Percentiles rank a stretch among this genome's conserved stretches.
phyloP scores from a whole-genome alignment of 225 moss, liverwort and hornwort species.

The Sphagnum tenellum region DNA sequence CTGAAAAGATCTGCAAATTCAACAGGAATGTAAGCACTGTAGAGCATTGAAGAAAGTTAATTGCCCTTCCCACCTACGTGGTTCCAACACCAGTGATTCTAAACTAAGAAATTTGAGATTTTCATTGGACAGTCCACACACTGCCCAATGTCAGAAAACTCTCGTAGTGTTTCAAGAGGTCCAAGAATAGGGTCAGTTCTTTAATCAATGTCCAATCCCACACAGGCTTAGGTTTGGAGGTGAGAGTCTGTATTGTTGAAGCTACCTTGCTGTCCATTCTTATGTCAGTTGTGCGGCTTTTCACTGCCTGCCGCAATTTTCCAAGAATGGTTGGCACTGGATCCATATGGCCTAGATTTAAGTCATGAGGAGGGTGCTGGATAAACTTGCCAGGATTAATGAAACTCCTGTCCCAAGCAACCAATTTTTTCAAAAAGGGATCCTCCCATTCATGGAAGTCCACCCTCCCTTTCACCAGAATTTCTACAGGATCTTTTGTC shows the following conservation, averaged over 20 bases:
- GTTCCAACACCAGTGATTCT: too few relatives aligned
- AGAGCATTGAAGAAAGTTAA: too few relatives aligned
- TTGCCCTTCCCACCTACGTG: too few relatives aligned
- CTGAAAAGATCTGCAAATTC: too few relatives aligned
- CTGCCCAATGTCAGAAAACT: too few relatives aligned
- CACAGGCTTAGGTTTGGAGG: not conserved
- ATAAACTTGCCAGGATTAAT: constrained; percentile 27
- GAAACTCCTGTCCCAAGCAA: constrained; percentile 51
- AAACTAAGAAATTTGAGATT: too few relatives aligned
- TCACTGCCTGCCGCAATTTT: constrained; percentile 60
- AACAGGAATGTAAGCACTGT: too few relatives aligned
- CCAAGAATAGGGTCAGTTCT: too few relatives aligned
- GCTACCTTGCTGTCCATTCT: constrained; percentile 17
- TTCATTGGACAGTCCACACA: too few relatives aligned
- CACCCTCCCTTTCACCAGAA: not conserved
- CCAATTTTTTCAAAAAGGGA: constrained; percentile 45
- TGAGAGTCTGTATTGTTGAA: not conserved
- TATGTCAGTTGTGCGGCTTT: constrained; percentile 48
- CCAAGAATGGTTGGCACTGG: constrained; percentile 32
- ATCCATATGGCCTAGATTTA: not conserved
- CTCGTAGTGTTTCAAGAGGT: too few relatives aligned
- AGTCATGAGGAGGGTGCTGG: not conserved
- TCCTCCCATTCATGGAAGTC: constrained; percentile 64
- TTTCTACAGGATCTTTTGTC: not conserved
- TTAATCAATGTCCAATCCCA: too few relatives aligned